Conservation (phyloP, 179 eudicot genomes). For the Silene noctiflora region DNA sequence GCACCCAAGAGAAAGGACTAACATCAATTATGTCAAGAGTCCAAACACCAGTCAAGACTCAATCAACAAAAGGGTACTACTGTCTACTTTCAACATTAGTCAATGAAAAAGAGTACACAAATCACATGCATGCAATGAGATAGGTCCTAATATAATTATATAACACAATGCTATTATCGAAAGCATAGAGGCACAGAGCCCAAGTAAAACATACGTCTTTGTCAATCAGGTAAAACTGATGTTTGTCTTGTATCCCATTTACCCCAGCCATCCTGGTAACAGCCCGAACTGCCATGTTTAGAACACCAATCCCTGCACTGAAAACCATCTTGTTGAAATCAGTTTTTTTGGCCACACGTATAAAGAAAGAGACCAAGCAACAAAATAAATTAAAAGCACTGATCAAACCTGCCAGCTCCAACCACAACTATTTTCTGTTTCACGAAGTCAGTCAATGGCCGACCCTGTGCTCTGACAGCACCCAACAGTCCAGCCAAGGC, state of each 20-base stretch:
- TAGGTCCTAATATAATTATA: not conserved
- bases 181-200: conserved; percentile 1
- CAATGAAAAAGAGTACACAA: not conserved
- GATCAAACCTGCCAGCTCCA: conserved; percentile 90
- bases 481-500: conserved; percentile 98
- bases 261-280: conserved; percentile 72
- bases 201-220: conserved; percentile 60
- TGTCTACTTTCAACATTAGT: not conserved
- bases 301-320: conserved; percentile 99
- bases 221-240: conserved; percentile 87
- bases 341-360: conserved; percentile 1
- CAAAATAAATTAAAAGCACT: not conserved
- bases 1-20: conserved; percentile 1
- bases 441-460: conserved; percentile 78
- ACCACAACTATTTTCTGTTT: conserved; percentile 93
- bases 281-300: conserved; percentile 85
- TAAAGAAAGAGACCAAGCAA: not conserved
- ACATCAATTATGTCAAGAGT: not conserved
- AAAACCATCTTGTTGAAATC: conserved; percentile 28
- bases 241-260: conserved; percentile 44
- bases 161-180: not conserved
- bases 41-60: not conserved
- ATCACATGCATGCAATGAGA: conserved; percentile 4
- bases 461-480: conserved; percentile 94
- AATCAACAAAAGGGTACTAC: not conserved